Evolutionary conservation across 2,329 filamentous ascomycete genomes (phyloP).

Genomic region (Colletotrichum sp.): DNA sequence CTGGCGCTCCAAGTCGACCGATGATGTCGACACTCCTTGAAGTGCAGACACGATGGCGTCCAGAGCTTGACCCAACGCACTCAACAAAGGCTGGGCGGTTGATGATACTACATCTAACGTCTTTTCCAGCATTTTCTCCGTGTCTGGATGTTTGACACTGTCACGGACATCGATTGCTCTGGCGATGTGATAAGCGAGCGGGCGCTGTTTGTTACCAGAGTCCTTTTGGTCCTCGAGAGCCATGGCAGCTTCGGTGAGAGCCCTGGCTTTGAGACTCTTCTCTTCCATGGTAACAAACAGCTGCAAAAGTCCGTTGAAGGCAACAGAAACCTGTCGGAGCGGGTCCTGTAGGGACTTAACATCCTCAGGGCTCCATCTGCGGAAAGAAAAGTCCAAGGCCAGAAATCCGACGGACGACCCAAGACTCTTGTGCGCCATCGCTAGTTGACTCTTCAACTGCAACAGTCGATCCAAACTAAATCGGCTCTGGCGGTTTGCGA

Average conservation of each 20-base stretch:
- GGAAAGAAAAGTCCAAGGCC: neutral
- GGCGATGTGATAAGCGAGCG: neutral
- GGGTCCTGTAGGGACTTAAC: neutral
- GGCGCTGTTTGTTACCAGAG: neutral
- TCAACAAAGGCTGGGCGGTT: fast-evolving
- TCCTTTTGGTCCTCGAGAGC: neutral
- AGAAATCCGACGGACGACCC: neutral
- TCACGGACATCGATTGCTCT: neutral
- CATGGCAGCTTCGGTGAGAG: neutral
- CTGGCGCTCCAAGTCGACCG: fast-evolving
- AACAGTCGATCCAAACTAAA: neutral
- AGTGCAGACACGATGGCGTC: neutral
- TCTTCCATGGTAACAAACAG: neutral
- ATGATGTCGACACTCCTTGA: fast-evolving
- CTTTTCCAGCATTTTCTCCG: neutral
- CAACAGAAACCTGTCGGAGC: neutral
- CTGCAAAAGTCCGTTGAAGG: neutral
- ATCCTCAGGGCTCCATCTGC: neutral
- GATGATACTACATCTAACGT: neutral
- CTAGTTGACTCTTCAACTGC: neutral
- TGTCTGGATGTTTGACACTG: neutral
- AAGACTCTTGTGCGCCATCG: neutral
- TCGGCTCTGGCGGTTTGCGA: neutral
- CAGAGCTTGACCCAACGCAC: neutral
- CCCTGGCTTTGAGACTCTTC: neutral